Conservation (phyloP, 2,329 filamentous ascomycete species). For the Trichoderma aggressivum region DNA sequence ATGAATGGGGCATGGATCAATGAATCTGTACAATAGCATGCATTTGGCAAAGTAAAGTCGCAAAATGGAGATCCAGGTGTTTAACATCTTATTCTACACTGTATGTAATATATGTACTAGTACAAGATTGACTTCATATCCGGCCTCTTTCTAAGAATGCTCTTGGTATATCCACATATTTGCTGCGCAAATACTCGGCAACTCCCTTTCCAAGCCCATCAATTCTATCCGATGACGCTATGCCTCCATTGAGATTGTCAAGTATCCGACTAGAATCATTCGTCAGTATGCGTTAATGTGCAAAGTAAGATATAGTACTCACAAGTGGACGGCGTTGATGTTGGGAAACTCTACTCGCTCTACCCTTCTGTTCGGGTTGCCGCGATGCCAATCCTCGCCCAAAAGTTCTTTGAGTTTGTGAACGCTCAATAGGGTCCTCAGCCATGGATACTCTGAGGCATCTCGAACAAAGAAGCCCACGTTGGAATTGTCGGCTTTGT, state of each 20-base stretch:
- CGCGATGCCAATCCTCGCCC: constrained; percentile 36
- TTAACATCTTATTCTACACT: not conserved
- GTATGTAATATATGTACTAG: not conserved
- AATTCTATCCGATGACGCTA: constrained; percentile 41
- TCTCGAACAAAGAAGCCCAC: constrained; percentile 45
- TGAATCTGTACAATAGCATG: not conserved
- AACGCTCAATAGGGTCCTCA: constrained; percentile 40
- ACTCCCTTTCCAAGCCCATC: constrained; percentile 47
- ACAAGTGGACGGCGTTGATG: constrained; percentile 30
- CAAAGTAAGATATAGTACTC: not conserved
- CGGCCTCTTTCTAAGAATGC: constrained; percentile 40
- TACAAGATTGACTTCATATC: constrained; percentile 23
- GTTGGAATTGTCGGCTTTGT: constrained; percentile 45
- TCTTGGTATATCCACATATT: constrained; percentile 43
- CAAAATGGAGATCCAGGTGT: not conserved
- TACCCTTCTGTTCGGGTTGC: constrained; percentile 31
- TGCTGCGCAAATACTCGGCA: constrained; percentile 43
- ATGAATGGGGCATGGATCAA: not conserved
- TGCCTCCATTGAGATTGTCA: constrained; percentile 45
- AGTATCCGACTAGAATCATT: constrained; percentile 31
- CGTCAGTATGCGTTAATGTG: constrained; percentile 10
- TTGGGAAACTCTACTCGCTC: constrained; percentile 46
- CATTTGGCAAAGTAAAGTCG: not conserved
- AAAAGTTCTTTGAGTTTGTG: constrained; percentile 37
- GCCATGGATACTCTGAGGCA: constrained; percentile 44